Evolutionary conservation across 805 yeast genomes (phyloP), one percentile per base, ranked within the genome.

Genomic region (Komagataella phaffii): DNA sequence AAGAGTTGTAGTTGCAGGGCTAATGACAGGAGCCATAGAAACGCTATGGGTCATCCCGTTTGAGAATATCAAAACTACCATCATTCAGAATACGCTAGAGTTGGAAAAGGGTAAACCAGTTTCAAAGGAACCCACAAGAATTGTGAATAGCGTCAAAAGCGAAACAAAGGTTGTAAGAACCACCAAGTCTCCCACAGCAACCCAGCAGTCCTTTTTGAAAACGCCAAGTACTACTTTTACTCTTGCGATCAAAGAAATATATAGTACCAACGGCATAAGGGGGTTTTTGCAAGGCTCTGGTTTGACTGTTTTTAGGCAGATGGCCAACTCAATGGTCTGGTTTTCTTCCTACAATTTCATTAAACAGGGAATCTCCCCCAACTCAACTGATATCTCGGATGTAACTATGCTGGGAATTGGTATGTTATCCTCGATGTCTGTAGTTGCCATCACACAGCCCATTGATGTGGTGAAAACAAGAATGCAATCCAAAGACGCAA

Each of bases 401-500:
- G 58, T 64, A 6, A 44, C 65, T 2, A 70, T 69, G 53, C 70
- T 65, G 63, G 17, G 47, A 3, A 57, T 81, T 7, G 88, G 93
- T 4, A 67, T 82, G 8, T 71, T 79, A 1, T 79, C 95, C 2
- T 81, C 93, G 0, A 66, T 76, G 3, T 84, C 88, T 0, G 95
- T 87, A 24, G 85, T 88, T 19, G 79, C 77, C 0, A 69, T 77
- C 0, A 90, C 96, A 0, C 98, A 88, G 67, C 97, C 97, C 0
- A 70, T 90, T 24, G 97, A 90, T 67, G 87, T 88, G 2, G 67
- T 90, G 49, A 90, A 90, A 68, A 79, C 96, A 2, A 77, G 95
- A 61, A 79, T 89, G 79, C 96, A 89, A 66, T 79, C 88, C 59
- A 78, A 81, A 59, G 79, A 82, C 61, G 80, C 84, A n/a, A 73